Conservation (phyloP, 2,329 filamentous ascomycete genomes). For the Neonectria coccinea region DNA sequence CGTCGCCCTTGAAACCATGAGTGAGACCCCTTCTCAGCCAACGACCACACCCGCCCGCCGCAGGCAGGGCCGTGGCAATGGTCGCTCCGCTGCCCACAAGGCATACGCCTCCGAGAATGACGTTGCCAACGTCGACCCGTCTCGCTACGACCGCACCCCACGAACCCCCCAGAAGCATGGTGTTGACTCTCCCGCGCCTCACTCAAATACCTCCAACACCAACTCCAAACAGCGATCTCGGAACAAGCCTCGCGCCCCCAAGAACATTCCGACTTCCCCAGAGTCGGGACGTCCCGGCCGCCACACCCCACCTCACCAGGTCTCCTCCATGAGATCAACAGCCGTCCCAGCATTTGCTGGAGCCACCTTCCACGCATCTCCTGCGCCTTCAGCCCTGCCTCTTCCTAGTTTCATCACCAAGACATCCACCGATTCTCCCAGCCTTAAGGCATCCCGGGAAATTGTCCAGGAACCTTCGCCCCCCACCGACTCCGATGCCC, state of each 20-base stretch:
- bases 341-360: slow-evolving; percentile 81
- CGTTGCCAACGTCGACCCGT: slow-evolving; percentile 46
- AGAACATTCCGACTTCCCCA: slow-evolving; percentile 54
- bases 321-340: slow-evolving; percentile 58
- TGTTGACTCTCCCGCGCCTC: slow-evolving; percentile 51
- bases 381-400: slow-evolving; percentile 88
- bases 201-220: slow-evolving; percentile 42
- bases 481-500: slow-evolving; percentile 65
- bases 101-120: slow-evolving; percentile 72
- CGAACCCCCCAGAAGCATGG: slow-evolving; percentile 62
- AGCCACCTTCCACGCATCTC: slow-evolving; percentile 94
- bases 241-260: slow-evolving; percentile 49
- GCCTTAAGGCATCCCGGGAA: slow-evolving; percentile 50
- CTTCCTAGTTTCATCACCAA: slow-evolving; percentile 89
- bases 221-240: slow-evolving; percentile 48
- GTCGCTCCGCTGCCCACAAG: slow-evolving; percentile 59
- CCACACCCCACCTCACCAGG: slow-evolving; percentile 58
- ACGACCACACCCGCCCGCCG: slow-evolving; percentile 53
- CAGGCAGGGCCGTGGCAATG: slow-evolving; percentile 56
- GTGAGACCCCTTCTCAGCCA: slow-evolving; percentile 48
- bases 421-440: slow-evolving; percentile 74
- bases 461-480: slow-evolving; percentile 59
- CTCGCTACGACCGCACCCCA: slow-evolving; percentile 51
- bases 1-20: slow-evolving; percentile 45
- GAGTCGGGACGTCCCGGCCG: slow-evolving; percentile 55